phyloP scores from a whole-genome alignment of 768 basidiomycete species.

The Phlebiopsis gigantea region DNA sequence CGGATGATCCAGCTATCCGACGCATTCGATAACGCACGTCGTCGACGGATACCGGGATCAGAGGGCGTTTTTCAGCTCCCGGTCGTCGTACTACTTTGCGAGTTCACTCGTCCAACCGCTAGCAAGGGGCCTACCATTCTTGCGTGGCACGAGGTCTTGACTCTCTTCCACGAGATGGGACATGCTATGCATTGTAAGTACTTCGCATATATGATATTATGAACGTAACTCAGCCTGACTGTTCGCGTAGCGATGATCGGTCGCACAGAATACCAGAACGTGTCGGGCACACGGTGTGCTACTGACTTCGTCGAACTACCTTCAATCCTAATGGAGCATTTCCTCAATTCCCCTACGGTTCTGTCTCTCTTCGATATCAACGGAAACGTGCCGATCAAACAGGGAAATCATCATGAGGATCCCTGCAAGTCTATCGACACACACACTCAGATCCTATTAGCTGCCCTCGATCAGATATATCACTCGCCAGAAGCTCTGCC shows the following conservation, averaged over 20 bases:
- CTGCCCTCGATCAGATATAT: constrained; percentile 83
- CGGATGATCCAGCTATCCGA: constrained; percentile 35
- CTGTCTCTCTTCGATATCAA: constrained; percentile 70
- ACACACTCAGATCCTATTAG: constrained; percentile 85
- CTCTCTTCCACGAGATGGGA: constrained; percentile 98
- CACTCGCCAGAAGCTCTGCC: constrained; percentile 65
- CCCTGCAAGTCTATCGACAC: constrained; percentile 84
- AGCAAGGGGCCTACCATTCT: constrained; percentile 66
- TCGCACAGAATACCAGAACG: constrained; percentile 94
- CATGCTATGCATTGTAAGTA: constrained; percentile 98
- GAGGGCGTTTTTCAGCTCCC: constrained; percentile 83
- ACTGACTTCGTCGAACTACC: constrained; percentile 98
- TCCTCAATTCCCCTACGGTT: constrained; percentile 79
- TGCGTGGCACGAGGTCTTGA: constrained; percentile 91
- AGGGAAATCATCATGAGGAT: constrained; percentile 67
- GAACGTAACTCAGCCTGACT: neutral
- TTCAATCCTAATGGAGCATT: constrained; percentile 98
- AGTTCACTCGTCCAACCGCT: constrained; percentile 64
- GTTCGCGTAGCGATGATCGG: constrained; percentile 99
- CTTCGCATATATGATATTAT: constrained; percentile 1
- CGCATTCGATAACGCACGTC: constrained; percentile 60
- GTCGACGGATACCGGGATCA: constrained; percentile 52
- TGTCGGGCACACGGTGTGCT: constrained; percentile 94
- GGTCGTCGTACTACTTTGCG: constrained; percentile 85
- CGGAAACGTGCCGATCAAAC: constrained; percentile 38